Conservation (phyloP, 1,284 basidiomycete species). For the Tranzscheliella williamsii region DNA sequence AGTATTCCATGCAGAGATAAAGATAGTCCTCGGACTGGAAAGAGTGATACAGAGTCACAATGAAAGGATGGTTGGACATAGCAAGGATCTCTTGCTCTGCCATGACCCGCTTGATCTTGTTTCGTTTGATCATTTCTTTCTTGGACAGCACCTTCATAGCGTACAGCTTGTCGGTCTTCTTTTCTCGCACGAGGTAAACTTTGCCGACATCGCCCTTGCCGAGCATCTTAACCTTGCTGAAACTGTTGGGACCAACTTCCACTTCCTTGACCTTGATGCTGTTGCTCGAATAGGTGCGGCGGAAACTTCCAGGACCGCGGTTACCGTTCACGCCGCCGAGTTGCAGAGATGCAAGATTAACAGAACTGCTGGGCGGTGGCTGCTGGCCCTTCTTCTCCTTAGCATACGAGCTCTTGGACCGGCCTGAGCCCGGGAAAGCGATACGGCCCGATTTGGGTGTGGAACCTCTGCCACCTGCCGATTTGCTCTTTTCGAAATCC, state of each 20-base stretch:
- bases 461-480: constrained; percentile 29
- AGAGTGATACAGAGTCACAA: constrained; percentile 59
- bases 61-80: constrained; percentile 59
- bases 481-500: constrained; percentile 50
- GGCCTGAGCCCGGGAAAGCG: constrained; percentile 44
- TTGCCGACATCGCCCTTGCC: constrained; percentile 61
- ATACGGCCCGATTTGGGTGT: constrained; percentile 47
- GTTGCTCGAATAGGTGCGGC: constrained; percentile 93
- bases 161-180: constrained; percentile 51
- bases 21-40: constrained; percentile 60
- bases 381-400: constrained; percentile 71
- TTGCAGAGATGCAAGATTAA: constrained; percentile 38
- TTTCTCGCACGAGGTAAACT: constrained; percentile 57
- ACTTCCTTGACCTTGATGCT: constrained; percentile 83
- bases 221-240: constrained; percentile 59
- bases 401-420: constrained; percentile 39
- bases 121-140: constrained; percentile 60
- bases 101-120: constrained; percentile 60
- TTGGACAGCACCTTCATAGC: constrained; percentile 61
- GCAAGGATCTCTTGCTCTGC: constrained; percentile 59
- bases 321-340: constrained; percentile 58
- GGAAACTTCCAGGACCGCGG: constrained; percentile 69
- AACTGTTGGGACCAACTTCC: constrained; percentile 55
- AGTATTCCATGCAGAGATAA: constrained; percentile 69
- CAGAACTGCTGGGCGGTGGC: constrained; percentile 74